phyloP scores from a whole-genome alignment of 73 alveolate species.

The Paraurostyla sp. region DNA sequence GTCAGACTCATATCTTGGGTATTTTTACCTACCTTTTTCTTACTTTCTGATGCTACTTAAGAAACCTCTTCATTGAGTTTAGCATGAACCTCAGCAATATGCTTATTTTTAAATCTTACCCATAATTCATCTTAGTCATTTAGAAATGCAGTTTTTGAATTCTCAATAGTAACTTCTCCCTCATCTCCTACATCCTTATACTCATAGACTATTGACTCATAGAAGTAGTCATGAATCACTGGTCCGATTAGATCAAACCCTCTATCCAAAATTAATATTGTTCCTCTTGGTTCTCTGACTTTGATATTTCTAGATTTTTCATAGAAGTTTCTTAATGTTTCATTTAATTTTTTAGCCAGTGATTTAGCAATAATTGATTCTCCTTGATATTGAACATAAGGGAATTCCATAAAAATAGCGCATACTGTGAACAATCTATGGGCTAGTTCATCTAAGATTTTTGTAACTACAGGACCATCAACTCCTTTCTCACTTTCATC shows the following conservation, averaged over 20 bases:
- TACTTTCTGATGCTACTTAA: slow-evolving; percentile 48
- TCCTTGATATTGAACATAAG: slow-evolving; percentile 71
- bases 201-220: slow-evolving; percentile 69
- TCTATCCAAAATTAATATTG: slow-evolving; percentile 64
- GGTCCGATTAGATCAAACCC: slow-evolving; percentile 63
- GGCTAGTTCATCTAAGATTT: slow-evolving; percentile 49
- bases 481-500: slow-evolving; percentile 42
- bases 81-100: slow-evolving; percentile 64
- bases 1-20: slow-evolving; percentile 53
- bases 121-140: slow-evolving; percentile 70
- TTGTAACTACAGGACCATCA: background rate
- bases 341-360: slow-evolving; percentile 39
- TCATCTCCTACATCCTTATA: slow-evolving; percentile 26
- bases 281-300: slow-evolving; percentile 73
- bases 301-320: background rate
- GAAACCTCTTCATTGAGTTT: slow-evolving; percentile 55
- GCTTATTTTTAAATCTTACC: slow-evolving; percentile 66
- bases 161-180: slow-evolving; percentile 13
- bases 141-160: slow-evolving; percentile 21
- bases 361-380: slow-evolving; percentile 45
- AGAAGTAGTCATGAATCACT: slow-evolving; percentile 67
- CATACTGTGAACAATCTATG: slow-evolving; percentile 64
- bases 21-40: slow-evolving; percentile 30
- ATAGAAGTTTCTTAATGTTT: slow-evolving; percentile 17
- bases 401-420: slow-evolving; percentile 72